Conservation (phyloP, 2,329 filamentous ascomycete genomes). For the Penicillium sp. region DNA sequence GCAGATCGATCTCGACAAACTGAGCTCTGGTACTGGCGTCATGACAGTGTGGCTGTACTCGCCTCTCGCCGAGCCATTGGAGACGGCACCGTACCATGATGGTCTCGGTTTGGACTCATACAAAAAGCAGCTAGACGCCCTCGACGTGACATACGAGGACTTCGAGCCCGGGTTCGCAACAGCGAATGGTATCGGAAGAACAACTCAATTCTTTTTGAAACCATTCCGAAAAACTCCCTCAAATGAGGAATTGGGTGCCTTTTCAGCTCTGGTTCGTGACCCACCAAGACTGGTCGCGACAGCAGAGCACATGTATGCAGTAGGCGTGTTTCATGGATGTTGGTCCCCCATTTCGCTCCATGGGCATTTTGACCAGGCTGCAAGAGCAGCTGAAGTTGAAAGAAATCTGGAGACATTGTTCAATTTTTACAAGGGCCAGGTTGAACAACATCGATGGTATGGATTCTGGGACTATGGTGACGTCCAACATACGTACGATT, state of each 20-base stretch:
- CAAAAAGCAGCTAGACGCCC: slow-evolving; percentile 57
- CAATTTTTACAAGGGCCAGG: slow-evolving; percentile 55
- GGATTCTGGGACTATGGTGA: slow-evolving; percentile 64
- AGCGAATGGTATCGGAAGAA: slow-evolving; percentile 58
- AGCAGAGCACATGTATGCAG: slow-evolving; percentile 51
- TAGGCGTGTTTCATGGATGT: slow-evolving; percentile 55
- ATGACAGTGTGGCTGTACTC: slow-evolving; percentile 63
- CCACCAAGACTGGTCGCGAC: slow-evolving; percentile 54
- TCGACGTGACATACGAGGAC: slow-evolving; percentile 64
- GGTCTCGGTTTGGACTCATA: slow-evolving; percentile 57
- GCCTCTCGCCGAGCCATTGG: slow-evolving; percentile 55
- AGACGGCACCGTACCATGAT: slow-evolving; percentile 59
- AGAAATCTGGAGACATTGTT: slow-evolving; percentile 56
- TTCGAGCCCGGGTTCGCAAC: slow-evolving; percentile 57
- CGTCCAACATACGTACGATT: slow-evolving; percentile 62
- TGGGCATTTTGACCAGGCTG: slow-evolving; percentile 14
- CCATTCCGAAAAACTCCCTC: slow-evolving; percentile 55
- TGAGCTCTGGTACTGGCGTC: slow-evolving; percentile 49
- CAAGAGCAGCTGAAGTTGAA: slow-evolving; percentile 46
- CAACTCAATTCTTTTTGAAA: slow-evolving; percentile 56
- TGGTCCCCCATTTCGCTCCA: slow-evolving; percentile 47
- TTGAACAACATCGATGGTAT: slow-evolving; percentile 60
- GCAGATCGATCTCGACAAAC: slow-evolving; percentile 55
- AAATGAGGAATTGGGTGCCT: slow-evolving; percentile 44
- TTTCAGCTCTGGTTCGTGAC: slow-evolving; percentile 49